Percentiles rank a stretch among this genome's conserved stretches.
phyloP scores from a whole-genome alignment of 176 grass and related monocot genomes.

The Canna indica region DNA sequence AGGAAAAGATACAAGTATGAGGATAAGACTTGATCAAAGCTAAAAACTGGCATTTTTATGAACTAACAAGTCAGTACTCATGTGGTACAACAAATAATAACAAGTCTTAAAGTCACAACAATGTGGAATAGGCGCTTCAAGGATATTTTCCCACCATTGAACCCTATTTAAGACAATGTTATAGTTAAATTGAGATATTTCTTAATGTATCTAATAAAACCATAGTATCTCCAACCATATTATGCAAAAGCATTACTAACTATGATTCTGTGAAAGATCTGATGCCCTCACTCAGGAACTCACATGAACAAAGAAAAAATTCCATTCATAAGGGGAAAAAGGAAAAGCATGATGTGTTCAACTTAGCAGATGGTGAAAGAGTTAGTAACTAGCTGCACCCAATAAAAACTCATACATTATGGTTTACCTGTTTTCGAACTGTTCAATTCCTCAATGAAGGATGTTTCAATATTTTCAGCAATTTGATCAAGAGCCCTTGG shows the following conservation, averaged over 20 bases:
- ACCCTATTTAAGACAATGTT: too few species aligned
- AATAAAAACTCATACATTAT: neutral
- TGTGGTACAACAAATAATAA: too few species aligned
- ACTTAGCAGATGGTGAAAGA: neutral
- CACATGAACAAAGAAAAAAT: neutral
- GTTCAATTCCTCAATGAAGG: neutral
- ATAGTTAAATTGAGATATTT: too few species aligned
- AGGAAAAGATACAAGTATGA: neutral
- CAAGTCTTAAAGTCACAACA: too few species aligned
- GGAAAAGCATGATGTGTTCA: neutral
- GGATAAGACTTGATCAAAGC: neutral
- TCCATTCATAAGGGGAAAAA: neutral
- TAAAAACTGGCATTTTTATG: neutral
- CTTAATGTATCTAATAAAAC: too few species aligned
- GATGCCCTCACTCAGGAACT: neutral
- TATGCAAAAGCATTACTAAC: neutral
- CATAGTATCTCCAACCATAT: neutral
- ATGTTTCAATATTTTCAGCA: neutral
- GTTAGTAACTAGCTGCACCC: neutral
- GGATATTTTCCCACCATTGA: too few species aligned
- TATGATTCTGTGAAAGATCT: neutral
- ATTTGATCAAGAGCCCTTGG: neutral
- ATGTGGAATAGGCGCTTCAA: too few species aligned
- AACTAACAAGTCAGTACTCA: neutral
- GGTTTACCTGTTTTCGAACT: neutral